These are phyloP conservation scores for Trametes sp. DNA, from an alignment of 1,284 basidiomycete genomes.

Conservation along the genomic window DNA sequence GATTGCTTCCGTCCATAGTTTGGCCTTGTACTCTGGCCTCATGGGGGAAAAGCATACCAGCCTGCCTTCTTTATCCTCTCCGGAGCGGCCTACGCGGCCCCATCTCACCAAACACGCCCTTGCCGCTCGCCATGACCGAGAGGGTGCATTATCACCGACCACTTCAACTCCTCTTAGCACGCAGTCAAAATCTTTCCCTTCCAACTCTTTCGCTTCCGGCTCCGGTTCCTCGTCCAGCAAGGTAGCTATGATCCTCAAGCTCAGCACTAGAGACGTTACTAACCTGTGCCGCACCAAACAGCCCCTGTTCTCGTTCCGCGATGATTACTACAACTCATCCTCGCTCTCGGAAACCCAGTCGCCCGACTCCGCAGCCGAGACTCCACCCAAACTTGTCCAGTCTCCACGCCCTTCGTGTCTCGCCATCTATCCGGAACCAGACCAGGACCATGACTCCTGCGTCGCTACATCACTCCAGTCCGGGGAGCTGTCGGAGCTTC, in stretches of 20 bases:
- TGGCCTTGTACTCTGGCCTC: not conserved
- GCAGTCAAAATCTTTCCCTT: not conserved
- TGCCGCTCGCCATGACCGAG: not conserved
- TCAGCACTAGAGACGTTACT: not conserved
- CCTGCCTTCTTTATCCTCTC: not conserved
- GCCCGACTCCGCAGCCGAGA: constrained; percentile 4
- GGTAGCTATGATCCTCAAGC: not conserved
- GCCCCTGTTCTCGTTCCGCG: not conserved
- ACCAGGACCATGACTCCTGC: not conserved
- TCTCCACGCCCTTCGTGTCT: not conserved
- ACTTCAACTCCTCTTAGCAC: not conserved
- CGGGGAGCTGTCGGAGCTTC: not conserved
- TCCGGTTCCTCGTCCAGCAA: constrained; percentile 18
- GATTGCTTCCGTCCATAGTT: not conserved
- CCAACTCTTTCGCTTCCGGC: not conserved
- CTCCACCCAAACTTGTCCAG: not conserved
- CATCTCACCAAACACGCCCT: not conserved
- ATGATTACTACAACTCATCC: not conserved
- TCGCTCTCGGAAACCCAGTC: constrained; percentile 8
- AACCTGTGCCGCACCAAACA: not conserved
- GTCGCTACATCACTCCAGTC: not conserved
- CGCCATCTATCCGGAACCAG: not conserved
- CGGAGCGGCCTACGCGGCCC: not conserved
- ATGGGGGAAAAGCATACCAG: not conserved
- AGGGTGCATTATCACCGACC: not conserved